phyloP scores from a whole-genome alignment of 345 rosid genomes.

The Syzygium aromaticum region DNA sequence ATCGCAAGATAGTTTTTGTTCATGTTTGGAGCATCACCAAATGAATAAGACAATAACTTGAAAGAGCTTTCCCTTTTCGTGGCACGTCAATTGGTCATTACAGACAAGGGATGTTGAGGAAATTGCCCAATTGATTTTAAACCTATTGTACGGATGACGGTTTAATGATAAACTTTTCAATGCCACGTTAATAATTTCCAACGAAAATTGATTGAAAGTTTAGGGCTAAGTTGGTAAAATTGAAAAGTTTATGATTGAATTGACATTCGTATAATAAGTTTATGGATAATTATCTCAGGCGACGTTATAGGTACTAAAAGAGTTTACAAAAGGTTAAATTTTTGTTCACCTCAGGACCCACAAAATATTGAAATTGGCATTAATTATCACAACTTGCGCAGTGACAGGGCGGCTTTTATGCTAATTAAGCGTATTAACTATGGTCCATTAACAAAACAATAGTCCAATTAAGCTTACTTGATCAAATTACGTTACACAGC shows the following conservation, averaged over 20 bases:
- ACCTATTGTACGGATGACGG: neutral
- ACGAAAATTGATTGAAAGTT: too few species aligned
- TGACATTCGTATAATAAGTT: rapidly evolving
- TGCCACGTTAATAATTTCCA: rapidly evolving
- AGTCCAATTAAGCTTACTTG: neutral
- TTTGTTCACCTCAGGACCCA: neutral
- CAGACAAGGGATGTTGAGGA: rapidly evolving
- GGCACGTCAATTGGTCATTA: neutral
- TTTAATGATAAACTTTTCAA: too few species aligned
- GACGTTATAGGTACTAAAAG: neutral
- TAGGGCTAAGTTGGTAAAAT: too few species aligned
- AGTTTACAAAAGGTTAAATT: neutral
- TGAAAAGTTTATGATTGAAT: neutral
- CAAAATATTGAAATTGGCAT: neutral
- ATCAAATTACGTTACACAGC: neutral
- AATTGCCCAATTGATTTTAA: neutral
- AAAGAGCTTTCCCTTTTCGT: neutral
- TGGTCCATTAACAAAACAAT: neutral
- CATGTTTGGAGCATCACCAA: neutral
- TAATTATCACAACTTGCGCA: neutral
- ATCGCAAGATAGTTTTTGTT: neutral
- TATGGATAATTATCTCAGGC: neutral
- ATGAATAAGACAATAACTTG: neutral
- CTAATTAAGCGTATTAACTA: neutral
- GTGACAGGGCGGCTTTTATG: neutral